These are phyloP conservation scores for Pouteria campechiana DNA, from an alignment of 179 eudicot genomes.

Conservation along the genomic window DNA sequence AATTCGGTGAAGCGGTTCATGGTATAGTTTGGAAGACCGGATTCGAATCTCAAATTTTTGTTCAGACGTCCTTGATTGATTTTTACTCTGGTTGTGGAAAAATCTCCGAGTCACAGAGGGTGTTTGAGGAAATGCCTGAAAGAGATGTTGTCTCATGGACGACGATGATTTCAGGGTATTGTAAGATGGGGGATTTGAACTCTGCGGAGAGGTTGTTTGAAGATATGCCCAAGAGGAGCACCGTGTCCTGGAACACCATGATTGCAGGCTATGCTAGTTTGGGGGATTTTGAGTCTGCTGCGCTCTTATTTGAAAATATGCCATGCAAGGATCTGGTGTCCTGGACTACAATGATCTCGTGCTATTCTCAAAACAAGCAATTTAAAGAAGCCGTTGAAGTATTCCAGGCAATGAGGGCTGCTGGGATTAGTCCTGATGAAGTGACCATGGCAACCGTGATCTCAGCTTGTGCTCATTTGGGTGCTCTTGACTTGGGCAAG, in stretches of 20 bases:
- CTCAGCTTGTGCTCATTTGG: constrained; percentile 71
- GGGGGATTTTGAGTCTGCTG: constrained; percentile 38
- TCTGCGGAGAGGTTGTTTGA: constrained; percentile 37
- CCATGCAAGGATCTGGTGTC: constrained; percentile 41
- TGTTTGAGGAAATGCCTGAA: constrained; percentile 58
- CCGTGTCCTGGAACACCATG: constrained; percentile 54
- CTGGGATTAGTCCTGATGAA: constrained; percentile 45
- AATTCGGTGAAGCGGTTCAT: constrained; percentile 37
- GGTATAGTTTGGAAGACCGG: constrained; percentile 49
- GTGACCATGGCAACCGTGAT: constrained; percentile 48
- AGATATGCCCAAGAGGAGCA: constrained; percentile 46
- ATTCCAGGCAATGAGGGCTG: constrained; percentile 41
- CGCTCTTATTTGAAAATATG: constrained; percentile 32
- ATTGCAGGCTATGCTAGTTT: constrained; percentile 46
- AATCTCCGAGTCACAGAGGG: constrained; percentile 24
- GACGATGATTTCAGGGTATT: constrained; percentile 37
- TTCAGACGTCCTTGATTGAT: constrained; percentile 52
- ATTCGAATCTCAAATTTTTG: constrained; percentile 34
- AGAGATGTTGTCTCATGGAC: constrained; percentile 61
- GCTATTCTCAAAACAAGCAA: constrained; percentile 36
- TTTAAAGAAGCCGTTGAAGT: constrained; percentile 38
- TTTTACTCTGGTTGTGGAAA: constrained; percentile 34
- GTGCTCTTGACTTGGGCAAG: constrained; percentile 54
- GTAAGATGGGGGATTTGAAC: constrained; percentile 38
- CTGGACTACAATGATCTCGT: constrained; percentile 72